Conservation (phyloP, 257 asterid genomes). For the Przewalskia tangutica region DNA sequence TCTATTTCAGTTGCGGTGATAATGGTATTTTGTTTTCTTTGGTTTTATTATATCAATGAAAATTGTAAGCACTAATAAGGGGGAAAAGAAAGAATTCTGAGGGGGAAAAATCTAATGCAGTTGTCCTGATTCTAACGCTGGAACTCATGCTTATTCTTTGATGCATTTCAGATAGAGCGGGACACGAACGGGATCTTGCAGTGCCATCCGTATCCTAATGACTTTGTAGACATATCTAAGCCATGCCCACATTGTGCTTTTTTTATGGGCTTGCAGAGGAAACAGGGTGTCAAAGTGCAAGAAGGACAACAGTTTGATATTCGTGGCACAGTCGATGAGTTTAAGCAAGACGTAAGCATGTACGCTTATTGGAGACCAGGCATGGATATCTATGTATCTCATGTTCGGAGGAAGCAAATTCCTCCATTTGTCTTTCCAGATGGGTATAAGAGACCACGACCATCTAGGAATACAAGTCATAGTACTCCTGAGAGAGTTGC, state of each 20-base stretch:
- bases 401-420: slow-evolving; percentile 24
- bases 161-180: slow-evolving; percentile 26
- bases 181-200: slow-evolving; percentile 27
- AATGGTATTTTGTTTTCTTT: not conserved
- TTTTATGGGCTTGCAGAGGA: slow-evolving; percentile 34
- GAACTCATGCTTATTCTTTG: not conserved
- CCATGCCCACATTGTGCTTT: slow-evolving; percentile 22
- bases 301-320: slow-evolving; percentile 34
- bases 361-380: slow-evolving; percentile 24
- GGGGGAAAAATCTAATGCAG: not conserved
- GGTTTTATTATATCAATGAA: not conserved
- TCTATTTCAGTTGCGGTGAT: not conserved
- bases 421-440: slow-evolving; percentile 30
- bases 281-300: slow-evolving; percentile 18
- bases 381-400: slow-evolving; percentile 28
- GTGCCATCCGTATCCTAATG: slow-evolving; percentile 35
- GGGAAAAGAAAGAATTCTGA: not conserved
- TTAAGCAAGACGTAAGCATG: slow-evolving; percentile 22
- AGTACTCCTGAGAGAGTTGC: slow-evolving; percentile 5
- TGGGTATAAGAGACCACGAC: slow-evolving; percentile 14
- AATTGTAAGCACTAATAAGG: not conserved
- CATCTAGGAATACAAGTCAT: not conserved
- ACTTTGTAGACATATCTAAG: slow-evolving; percentile 24
- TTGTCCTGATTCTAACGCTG: not conserved
- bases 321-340: slow-evolving; percentile 28